phyloP scores from a whole-genome alignment of 2,329 filamentous ascomycete species.

The Verticillium tricorpus region DNA sequence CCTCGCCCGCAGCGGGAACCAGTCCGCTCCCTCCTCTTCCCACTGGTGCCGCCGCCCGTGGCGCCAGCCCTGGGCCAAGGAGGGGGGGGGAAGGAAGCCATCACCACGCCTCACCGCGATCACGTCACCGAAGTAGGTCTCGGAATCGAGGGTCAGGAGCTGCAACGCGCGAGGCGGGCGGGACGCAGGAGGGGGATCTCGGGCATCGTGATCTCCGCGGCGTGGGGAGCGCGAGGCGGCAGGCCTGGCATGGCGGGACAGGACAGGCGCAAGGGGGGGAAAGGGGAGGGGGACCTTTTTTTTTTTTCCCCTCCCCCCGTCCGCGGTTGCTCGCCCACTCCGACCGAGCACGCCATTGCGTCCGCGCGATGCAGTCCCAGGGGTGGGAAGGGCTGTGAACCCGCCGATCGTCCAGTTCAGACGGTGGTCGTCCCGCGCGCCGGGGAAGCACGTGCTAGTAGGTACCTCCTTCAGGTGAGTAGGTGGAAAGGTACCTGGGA shows the following conservation, averaged over 20 bases:
- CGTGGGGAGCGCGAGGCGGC: neutral
- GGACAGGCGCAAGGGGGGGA: neutral
- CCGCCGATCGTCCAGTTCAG: neutral
- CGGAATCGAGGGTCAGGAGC: neutral
- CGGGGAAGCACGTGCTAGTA: neutral
- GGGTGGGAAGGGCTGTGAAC: neutral
- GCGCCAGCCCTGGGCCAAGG: too few relatives aligned
- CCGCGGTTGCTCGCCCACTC: neutral
- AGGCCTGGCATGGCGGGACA: neutral
- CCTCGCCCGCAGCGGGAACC: neutral
- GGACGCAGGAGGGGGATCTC: neutral
- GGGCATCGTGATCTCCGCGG: neutral
- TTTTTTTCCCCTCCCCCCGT: neutral
- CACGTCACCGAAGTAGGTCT: neutral
- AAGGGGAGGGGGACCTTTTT: neutral
- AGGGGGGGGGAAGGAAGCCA: neutral
- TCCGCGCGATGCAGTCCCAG: neutral
- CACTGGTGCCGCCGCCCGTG: too few relatives aligned
- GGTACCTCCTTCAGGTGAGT: too few relatives aligned
- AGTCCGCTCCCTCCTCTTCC: neutral
- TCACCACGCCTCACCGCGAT: neutral
- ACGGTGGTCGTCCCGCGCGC: neutral
- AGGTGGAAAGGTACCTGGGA: too few relatives aligned
- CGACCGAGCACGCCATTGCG: neutral
- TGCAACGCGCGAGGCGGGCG: neutral